Base-by-base conservation (phyloP, 169 alveolate species). In the Plasmodium relictum region DNA sequence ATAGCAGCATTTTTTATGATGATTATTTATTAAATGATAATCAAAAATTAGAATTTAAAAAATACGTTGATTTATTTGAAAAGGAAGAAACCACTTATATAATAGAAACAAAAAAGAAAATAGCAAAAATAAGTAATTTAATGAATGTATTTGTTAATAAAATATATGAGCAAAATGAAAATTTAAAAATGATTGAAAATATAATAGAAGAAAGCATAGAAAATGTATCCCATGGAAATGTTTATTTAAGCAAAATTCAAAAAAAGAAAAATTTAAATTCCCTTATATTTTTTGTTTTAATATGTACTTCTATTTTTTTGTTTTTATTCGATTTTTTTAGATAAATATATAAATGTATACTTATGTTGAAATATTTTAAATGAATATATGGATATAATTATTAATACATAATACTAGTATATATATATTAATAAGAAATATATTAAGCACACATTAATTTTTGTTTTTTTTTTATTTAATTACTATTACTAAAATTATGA, bases 131-230 rank as follows among this genome's bases (percentile, higher is more conserved):
- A 63, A 78, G 76, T 58, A 78, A 78, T 48, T 20, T 78, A 65
- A 78, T 78, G 89, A 78, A 78, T 42, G 65, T 78, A 26, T 78
- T 78, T 58, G 89, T 78, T 63, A 78, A 68, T 48, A 78, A 78
- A 69, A 78, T 78, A 65, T 78, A 78, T 78, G 89, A 78, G 37
- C 89, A 78, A 42, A 78, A 78, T 65, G 89, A 78, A 69, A 78
- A 78, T 70, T 50, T 78, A 59, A 78, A 10, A 56, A 78, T 78
- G 89, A 78, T 78, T 48, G 89, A 78, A 42, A 72, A 63, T 44
- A 70, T 78, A 39, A 62, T 78, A 70, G 89, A 78, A 69, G 89
- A 78, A 42, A 78, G 89, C 41, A 78, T 78, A 24, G 80, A 78
- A 56, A 78, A 78, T 69, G 89, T 78, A 41, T 66, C 89, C 22